Conservation (phyloP, 495 filamentous ascomycete species). For the Massariosphaeria phaeospora region DNA sequence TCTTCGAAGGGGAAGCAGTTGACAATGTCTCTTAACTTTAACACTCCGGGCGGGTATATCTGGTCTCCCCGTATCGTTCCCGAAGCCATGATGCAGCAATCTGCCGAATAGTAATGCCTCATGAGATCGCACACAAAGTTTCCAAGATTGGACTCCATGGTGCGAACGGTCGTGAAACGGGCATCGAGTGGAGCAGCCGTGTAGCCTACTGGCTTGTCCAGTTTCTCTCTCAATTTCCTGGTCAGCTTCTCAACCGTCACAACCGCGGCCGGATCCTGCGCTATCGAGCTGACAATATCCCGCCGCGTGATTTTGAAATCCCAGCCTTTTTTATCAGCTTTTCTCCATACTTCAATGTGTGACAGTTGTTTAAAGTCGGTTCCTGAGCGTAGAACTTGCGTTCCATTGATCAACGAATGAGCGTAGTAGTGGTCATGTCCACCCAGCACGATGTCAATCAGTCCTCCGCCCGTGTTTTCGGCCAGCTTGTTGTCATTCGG, state of each 20-base stretch:
- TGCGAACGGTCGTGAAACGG: slow-evolving; percentile 74
- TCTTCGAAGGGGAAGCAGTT: slow-evolving; percentile 81
- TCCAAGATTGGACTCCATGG: slow-evolving; percentile 72
- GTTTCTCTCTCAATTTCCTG: slow-evolving; percentile 61
- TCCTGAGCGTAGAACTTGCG: slow-evolving; percentile 75
- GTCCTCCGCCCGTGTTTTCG: slow-evolving; percentile 55
- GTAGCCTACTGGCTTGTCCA: slow-evolving; percentile 79
- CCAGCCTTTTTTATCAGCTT: slow-evolving; percentile 52
- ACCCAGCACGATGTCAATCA: slow-evolving; percentile 79
- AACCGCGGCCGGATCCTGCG: slow-evolving; percentile 53
- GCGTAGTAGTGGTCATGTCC: slow-evolving; percentile 88
- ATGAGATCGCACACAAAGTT: slow-evolving; percentile 92
- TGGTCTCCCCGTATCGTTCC: slow-evolving; percentile 90
- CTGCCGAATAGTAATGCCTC: slow-evolving; percentile 71
- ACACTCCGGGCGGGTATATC: slow-evolving; percentile 73
- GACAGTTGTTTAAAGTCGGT: slow-evolving; percentile 87
- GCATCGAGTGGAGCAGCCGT: slow-evolving; percentile 75
- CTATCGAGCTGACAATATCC: slow-evolving; percentile 63
- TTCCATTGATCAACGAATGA: slow-evolving; percentile 68
- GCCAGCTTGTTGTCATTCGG: slow-evolving; percentile 75
- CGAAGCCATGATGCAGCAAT: slow-evolving; percentile 78
- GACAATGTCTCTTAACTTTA: slow-evolving; percentile 68
- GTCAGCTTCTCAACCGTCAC: slow-evolving; percentile 63
- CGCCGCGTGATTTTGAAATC: slow-evolving; percentile 70
- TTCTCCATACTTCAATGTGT: slow-evolving; percentile 69